Evolutionary conservation across 1,284 basidiomycete genomes (phyloP).

Genomic region (Austroboletus novae-zelandiae): DNA sequence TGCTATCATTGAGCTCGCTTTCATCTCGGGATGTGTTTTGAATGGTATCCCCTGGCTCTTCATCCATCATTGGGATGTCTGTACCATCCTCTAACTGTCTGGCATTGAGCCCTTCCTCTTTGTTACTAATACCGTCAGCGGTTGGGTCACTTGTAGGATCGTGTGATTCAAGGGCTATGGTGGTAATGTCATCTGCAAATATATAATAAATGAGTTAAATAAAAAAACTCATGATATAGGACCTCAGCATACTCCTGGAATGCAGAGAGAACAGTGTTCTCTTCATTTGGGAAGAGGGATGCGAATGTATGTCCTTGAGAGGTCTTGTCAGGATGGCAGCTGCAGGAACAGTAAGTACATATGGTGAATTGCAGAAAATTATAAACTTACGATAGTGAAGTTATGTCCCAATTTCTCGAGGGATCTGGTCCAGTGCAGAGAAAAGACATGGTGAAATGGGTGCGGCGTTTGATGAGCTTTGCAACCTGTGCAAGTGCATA

Average conservation of each 20-base stretch:
- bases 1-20: too few relatives aligned
- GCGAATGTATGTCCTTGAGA: neutral
- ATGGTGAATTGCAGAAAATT: neutral
- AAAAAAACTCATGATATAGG: conserved; percentile 5
- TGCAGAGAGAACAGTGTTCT: neutral
- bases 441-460: neutral
- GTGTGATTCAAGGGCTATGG: neutral
- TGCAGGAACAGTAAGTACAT: neutral
- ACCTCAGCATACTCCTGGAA: conserved; percentile 1
- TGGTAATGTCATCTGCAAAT: neutral
- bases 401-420: conserved; percentile 4
- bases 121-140: too few relatives aligned
- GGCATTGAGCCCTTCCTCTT: too few relatives aligned
- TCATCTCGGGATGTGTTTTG: too few relatives aligned
- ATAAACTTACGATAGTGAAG: conserved; percentile 2
- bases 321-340: conserved; percentile 1
- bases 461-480: neutral
- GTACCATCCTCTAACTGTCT: too few relatives aligned
- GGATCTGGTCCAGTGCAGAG: conserved; percentile 3
- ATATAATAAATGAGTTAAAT: neutral
- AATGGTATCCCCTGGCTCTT: too few relatives aligned
- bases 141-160: neutral
- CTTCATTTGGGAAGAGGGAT: neutral
- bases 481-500: neutral
- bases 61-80: too few relatives aligned